phyloP scores from a whole-genome alignment of 805 yeast genomes.

The Lachancea nothofagi region DNA sequence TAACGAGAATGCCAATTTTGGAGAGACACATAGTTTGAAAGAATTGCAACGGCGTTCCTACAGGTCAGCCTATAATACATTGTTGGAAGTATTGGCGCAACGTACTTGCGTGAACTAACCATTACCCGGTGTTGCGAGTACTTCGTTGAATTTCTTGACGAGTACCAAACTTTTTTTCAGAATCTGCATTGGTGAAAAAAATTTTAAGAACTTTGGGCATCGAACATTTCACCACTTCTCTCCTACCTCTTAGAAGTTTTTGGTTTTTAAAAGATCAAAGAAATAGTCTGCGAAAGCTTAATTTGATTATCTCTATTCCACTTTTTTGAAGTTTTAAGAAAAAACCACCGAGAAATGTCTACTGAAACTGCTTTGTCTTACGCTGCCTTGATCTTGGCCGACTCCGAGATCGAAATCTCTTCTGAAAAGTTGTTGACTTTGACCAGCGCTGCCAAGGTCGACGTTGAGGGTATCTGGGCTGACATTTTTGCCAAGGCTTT shows the following conservation, averaged over 20 bases:
- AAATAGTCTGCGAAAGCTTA: constrained; percentile 36
- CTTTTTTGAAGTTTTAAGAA: constrained; percentile 9
- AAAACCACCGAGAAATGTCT: constrained; percentile 50
- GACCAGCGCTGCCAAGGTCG: constrained; percentile 70
- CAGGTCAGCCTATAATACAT: no score
- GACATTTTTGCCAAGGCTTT: constrained; percentile 77
- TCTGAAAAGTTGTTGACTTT: constrained; percentile 70
- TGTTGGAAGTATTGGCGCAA: background rate
- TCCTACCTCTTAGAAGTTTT: constrained; percentile 1
- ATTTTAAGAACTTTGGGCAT: constrained; percentile 5
- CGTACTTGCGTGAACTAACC: no score
- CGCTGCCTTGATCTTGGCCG: constrained; percentile 98
- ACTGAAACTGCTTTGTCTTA: constrained; percentile 86
- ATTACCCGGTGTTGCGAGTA: no score
- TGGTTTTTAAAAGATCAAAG: constrained; percentile 20
- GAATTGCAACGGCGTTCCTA: no score
- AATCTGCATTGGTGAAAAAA: constrained; percentile 2
- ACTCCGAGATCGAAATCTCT: constrained; percentile 91
- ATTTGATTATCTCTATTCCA: constrained; percentile 34
- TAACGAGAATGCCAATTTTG: no score
- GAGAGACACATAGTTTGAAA: no score
- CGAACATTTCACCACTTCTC: constrained; percentile 1
- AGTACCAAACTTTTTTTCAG: constrained; percentile 5
- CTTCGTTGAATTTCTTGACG: no score
- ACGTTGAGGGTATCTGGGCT: constrained; percentile 75